A percentile compares a stretch with the other conserved stretches of the same genome.
phyloP scores from a whole-genome alignment of 345 rosid species.

The Euphorbia lathyris region DNA sequence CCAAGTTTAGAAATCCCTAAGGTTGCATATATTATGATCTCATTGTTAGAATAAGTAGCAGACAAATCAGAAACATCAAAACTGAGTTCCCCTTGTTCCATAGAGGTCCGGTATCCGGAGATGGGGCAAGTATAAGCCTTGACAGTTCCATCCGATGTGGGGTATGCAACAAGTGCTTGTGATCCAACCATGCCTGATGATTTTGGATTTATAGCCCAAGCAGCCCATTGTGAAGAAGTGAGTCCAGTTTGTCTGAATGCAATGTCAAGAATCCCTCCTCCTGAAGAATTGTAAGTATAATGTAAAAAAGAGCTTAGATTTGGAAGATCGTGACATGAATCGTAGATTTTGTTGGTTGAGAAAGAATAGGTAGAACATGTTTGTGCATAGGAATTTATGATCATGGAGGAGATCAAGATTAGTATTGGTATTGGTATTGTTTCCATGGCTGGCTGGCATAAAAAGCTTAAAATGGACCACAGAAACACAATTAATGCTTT shows the following conservation, averaged over 20 bases:
- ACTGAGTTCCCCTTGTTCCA: conserved; percentile 56
- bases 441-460: conserved; percentile 8
- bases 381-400: conserved; percentile 38
- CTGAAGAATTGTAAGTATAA: conserved; percentile 58
- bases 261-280: conserved; percentile 47
- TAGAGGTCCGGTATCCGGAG: conserved; percentile 40
- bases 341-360: conserved; percentile 53
- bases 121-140: conserved; percentile 67
- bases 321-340: conserved; percentile 76
- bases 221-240: conserved; percentile 58
- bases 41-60: conserved; percentile 49
- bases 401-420: conserved; percentile 20
- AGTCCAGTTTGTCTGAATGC: conserved; percentile 69
- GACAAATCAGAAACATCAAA: conserved; percentile 58
- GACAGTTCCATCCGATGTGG: conserved; percentile 48
- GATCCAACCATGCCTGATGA: conserved; percentile 68
- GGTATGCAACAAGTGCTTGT: conserved; percentile 81
- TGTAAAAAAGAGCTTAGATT: conserved; percentile 63
- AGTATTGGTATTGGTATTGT: not conserved
- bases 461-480: not conserved
- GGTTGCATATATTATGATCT: conserved; percentile 69
- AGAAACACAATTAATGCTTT: not conserved
- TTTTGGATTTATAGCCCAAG: conserved; percentile 89
- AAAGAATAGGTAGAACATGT: conserved; percentile 58
- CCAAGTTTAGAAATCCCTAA: conserved; percentile 35